Evolutionary conservation across 371 early-diverging fungal genomes (phyloP).

Genomic region (Mycotypha africana): DNA sequence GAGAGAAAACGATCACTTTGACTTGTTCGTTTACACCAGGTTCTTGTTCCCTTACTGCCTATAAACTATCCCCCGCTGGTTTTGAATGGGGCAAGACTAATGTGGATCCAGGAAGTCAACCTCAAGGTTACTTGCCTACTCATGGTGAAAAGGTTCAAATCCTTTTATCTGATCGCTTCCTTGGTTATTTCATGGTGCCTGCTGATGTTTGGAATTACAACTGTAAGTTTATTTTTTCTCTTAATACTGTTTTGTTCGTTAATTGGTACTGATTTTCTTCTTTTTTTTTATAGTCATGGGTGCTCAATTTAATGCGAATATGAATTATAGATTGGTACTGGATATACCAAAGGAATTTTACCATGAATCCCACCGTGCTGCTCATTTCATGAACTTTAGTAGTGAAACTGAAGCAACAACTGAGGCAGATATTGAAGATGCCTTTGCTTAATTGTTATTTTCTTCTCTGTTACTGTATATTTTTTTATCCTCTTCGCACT

Average conservation of each 20-base stretch:
- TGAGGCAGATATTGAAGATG: conserved; percentile 71
- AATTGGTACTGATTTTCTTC: too few species aligned
- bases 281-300: conserved; percentile 63
- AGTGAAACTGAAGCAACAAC: conserved; percentile 68
- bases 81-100: conserved; percentile 94
- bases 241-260: too few species aligned
- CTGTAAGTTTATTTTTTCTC: too few species aligned
- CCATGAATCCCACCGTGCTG: conserved; percentile 92
- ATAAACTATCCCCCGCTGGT: conserved; percentile 92
- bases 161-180: conserved; percentile 89
- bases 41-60: conserved; percentile 92
- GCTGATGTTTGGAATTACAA: conserved; percentile 94
- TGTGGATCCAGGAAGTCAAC: conserved; percentile 71
- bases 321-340: conserved; percentile 85
- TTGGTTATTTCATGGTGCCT: conserved; percentile 98
- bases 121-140: conserved; percentile 82
- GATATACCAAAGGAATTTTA: conserved; percentile 96
- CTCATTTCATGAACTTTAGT: conserved; percentile 94
- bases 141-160: conserved; percentile 96
- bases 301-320: conserved; percentile 81
- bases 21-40: conserved; percentile 97
- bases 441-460: conserved; percentile 58
- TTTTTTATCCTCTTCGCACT: too few species aligned
- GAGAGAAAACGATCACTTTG: conserved; percentile 85
- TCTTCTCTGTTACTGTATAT: too few species aligned